A percentile compares a stretch with the other conserved stretches of the same genome.
phyloP scores from a whole-genome alignment of 148 eudicot species.

The Rhododendron griersonianum region DNA sequence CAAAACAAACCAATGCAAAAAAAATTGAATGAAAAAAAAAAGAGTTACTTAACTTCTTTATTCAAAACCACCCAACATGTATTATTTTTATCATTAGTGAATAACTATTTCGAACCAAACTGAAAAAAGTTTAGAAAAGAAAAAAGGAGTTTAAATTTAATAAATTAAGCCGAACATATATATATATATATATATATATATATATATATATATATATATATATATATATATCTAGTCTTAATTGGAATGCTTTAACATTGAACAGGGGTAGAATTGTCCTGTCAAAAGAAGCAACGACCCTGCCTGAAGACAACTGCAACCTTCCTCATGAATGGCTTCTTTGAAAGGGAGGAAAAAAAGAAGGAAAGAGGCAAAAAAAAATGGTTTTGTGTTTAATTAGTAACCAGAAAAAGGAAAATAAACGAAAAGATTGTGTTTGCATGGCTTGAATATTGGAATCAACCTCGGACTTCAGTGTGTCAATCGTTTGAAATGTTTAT shows the following conservation, averaged over 20 bases:
- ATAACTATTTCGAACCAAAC: no score
- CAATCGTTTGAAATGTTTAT: not conserved
- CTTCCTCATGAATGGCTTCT: conserved; percentile 1
- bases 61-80: no score
- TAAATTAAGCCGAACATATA: not conserved
- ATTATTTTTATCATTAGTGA: no score
- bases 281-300: not conserved
- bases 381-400: not conserved
- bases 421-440: not conserved
- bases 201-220: no score
- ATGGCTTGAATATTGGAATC: not conserved
- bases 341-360: not conserved
- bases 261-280: not conserved
- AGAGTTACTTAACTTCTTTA: no score
- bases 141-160: no score
- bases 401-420: not conserved
- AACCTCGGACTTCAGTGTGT: not conserved
- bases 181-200: no score
- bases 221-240: not conserved
- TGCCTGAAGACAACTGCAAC: not conserved
- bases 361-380: not conserved
- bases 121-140: not conserved
- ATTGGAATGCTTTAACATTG: not conserved
- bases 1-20: no score
- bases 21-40: no score